These are phyloP conservation scores for Chamaecrista fasciculata DNA, from an alignment of 306 rosid genomes.

Conservation along the genomic window DNA sequence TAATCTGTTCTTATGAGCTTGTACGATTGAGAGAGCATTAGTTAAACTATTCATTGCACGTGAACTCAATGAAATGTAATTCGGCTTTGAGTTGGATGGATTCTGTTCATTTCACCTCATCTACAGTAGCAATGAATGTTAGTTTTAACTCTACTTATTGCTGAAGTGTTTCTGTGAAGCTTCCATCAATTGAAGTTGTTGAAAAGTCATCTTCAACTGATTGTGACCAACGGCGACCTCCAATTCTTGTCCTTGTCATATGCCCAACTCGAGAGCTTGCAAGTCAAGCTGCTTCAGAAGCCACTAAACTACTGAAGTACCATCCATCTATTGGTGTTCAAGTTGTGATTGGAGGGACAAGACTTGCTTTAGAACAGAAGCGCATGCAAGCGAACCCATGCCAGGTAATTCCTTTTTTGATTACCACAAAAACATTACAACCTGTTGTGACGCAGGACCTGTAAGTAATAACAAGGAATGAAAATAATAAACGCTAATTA, in stretches of 20 bases:
- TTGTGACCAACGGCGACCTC: conserved; percentile 68
- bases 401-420: conserved; percentile 54
- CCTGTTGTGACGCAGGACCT: too few relatives aligned
- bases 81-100: conserved; percentile 14
- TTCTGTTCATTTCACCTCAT: conserved; percentile 8
- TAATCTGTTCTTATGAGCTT: background rate
- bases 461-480: too few relatives aligned
- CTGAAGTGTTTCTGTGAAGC: conserved; percentile 53
- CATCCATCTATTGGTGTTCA: conserved; percentile 87
- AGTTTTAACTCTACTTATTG: conserved; percentile 29
- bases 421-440: conserved; percentile 2
- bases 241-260: conserved; percentile 81
- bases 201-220: conserved; percentile 58
- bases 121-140: conserved; percentile 1
- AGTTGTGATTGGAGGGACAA: conserved; percentile 96
- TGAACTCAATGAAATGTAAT: background rate
- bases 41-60: background rate
- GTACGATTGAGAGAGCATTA: background rate
- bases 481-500: too few relatives aligned
- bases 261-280: conserved; percentile 99
- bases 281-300: conserved; percentile 86
- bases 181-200: conserved; percentile 90
- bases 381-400: conserved; percentile 91
- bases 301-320: conserved; percentile 70
- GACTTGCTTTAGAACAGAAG: conserved; percentile 82